Evolutionary conservation across 495 filamentous ascomycete species (phyloP).

Genomic region (Aspergillus hancockii): DNA sequence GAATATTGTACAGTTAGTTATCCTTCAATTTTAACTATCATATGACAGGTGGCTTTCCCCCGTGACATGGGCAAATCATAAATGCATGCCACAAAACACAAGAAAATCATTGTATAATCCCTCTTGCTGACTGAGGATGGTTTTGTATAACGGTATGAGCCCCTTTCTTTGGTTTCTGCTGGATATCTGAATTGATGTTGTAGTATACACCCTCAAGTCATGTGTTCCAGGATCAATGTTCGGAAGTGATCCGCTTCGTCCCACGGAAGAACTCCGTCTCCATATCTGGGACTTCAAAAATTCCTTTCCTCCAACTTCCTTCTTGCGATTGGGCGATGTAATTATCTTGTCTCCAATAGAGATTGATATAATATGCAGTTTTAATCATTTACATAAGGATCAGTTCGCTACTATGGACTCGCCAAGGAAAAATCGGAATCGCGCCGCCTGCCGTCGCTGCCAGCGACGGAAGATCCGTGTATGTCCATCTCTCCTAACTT

Average conservation of each 20-base stretch:
- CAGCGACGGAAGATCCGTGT: conserved; percentile 39
- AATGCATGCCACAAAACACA: too few relatives aligned
- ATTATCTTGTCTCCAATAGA: background rate
- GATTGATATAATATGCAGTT: background rate
- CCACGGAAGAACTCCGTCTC: conserved; percentile 3
- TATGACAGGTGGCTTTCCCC: too few relatives aligned
- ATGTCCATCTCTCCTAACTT: conserved; percentile 3
- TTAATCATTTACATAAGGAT: background rate
- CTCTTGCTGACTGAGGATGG: too few relatives aligned
- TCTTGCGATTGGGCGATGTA: background rate
- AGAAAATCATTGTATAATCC: too few relatives aligned
- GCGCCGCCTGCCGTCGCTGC: conserved; percentile 43
- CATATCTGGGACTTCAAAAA: background rate
- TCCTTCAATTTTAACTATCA: too few relatives aligned
- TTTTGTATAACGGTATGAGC: too few relatives aligned
- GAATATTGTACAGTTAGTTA: too few relatives aligned
- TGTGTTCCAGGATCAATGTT: background rate
- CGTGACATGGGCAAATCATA: too few relatives aligned
- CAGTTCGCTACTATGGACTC: conserved; percentile 26
- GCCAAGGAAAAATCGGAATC: conserved; percentile 32
- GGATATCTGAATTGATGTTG: too few relatives aligned
- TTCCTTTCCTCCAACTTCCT: background rate
- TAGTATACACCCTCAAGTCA: too few relatives aligned
- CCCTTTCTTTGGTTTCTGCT: too few relatives aligned
- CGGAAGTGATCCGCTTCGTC: background rate